Percentiles rank a stretch among this genome's conserved stretches.
phyloP scores from a whole-genome alignment of 495 filamentous ascomycete species.

The Penicillium pancosmium region DNA sequence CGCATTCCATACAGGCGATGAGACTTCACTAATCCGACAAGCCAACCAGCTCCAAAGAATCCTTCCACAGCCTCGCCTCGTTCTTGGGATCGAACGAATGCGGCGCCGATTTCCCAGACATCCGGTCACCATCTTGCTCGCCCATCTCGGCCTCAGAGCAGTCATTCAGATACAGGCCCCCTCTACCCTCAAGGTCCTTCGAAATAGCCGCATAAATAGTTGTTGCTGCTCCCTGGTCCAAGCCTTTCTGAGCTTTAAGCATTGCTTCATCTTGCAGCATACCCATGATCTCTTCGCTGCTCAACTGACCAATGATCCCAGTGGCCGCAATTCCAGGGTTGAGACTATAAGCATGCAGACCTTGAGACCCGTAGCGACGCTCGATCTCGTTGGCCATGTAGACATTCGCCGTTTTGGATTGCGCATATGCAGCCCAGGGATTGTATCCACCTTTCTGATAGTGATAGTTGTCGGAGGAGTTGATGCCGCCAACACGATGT shows the following conservation, averaged over 20 bases:
- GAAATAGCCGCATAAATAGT: slow-evolving; percentile 46
- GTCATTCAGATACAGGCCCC: slow-evolving; percentile 49
- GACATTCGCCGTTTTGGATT: slow-evolving; percentile 43
- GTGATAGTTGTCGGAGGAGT: slow-evolving; percentile 31
- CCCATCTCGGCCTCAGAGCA: slow-evolving; percentile 25
- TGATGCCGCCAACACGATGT: slow-evolving; percentile 31
- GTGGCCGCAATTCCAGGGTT: slow-evolving; percentile 45
- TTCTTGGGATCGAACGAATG: slow-evolving; percentile 39
- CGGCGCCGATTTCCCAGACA: slow-evolving; percentile 32
- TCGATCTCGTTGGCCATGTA: slow-evolving; percentile 52
- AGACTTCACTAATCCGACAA: slow-evolving; percentile 11
- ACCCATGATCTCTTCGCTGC: slow-evolving; percentile 18
- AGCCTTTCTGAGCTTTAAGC: slow-evolving; percentile 34
- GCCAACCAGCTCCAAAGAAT: slow-evolving; percentile 46
- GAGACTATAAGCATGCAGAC: slow-evolving; percentile 42
- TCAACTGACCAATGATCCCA: slow-evolving; percentile 20
- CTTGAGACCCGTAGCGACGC: slow-evolving; percentile 40
- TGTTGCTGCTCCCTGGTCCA: slow-evolving; percentile 45
- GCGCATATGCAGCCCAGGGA: slow-evolving; percentile 36
- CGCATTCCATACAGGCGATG: not conserved
- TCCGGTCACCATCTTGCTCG: slow-evolving; percentile 6
- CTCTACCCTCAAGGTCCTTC: slow-evolving; percentile 39
- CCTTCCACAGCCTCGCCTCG: slow-evolving; percentile 48
- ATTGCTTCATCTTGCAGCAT: slow-evolving; percentile 24
- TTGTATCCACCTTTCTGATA: slow-evolving; percentile 39